These are phyloP conservation scores for Ogataea nakhonphanomensis DNA, from an alignment of 805 yeast genomes.

Conservation along the genomic window DNA sequence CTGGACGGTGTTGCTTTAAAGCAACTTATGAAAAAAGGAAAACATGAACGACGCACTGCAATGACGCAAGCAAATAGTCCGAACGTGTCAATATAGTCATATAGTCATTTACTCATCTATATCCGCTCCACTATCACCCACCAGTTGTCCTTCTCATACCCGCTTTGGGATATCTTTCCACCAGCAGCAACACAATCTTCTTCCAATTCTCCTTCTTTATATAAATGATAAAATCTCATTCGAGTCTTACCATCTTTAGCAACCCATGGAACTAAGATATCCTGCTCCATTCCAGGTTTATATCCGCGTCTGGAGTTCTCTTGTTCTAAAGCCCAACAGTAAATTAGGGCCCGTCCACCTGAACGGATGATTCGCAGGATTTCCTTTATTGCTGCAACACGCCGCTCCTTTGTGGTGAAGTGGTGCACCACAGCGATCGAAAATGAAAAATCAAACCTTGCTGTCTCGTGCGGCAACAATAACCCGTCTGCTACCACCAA, in stretches of 20 bases:
- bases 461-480: slow-evolving; percentile 49
- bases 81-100: slow-evolving; percentile 7
- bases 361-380: slow-evolving; percentile 51
- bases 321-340: slow-evolving; percentile 98
- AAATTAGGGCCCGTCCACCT: slow-evolving; percentile 73
- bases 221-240: slow-evolving; percentile 85
- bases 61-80: slow-evolving; percentile 25
- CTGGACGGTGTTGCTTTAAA: slow-evolving; percentile 89
- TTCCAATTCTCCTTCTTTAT: slow-evolving; percentile 77
- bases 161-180: slow-evolving; percentile 59
- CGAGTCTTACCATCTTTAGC: slow-evolving; percentile 48
- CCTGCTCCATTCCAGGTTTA: slow-evolving; percentile 88
- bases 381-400: slow-evolving; percentile 70
- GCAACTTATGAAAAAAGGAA: slow-evolving; percentile 92
- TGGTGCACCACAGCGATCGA: slow-evolving; percentile 96
- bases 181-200: slow-evolving; percentile 72
- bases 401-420: slow-evolving; percentile 78
- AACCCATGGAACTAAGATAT: slow-evolving; percentile 96
- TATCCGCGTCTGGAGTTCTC: slow-evolving; percentile 84
- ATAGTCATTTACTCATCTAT: slow-evolving; percentile 12
- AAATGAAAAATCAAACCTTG: slow-evolving; percentile 72
- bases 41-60: slow-evolving; percentile 74
- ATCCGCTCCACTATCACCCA: slow-evolving; percentile 55
- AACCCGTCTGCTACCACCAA: slow-evolving; percentile 81
- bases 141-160: slow-evolving; percentile 96